These are phyloP conservation scores for Rhododendron griersonianum DNA, from an alignment of 148 eudicot species.

Conservation along the genomic window DNA sequence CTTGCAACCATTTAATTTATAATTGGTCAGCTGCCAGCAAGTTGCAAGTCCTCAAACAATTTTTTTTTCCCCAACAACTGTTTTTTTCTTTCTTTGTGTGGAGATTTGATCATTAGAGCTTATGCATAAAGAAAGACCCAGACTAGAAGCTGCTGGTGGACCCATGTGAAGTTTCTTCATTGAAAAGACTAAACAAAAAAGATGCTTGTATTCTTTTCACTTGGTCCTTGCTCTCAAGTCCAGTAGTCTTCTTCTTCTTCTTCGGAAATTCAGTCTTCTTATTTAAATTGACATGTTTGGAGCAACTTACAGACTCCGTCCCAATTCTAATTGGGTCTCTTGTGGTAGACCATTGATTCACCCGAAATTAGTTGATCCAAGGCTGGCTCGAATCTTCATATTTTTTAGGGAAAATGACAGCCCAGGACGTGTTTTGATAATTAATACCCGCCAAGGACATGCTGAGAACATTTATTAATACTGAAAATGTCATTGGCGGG, in stretches of 20 bases:
- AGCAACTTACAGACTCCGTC: too few species aligned
- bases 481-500: too few species aligned
- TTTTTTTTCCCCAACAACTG: not conserved
- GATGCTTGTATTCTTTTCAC: not conserved
- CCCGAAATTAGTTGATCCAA: too few species aligned
- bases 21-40: slow-evolving; percentile 2
- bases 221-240: not conserved
- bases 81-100: not conserved
- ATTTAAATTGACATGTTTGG: not conserved
- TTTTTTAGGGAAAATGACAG: too few species aligned
- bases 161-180: not conserved
- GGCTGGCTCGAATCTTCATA: too few species aligned
- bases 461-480: too few species aligned
- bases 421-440: too few species aligned
- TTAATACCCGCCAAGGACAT: too few species aligned
- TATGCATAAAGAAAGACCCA: not conserved
- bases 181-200: not conserved
- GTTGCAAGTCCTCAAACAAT: not conserved
- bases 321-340: too few species aligned
- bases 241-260: not conserved
- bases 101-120: not conserved
- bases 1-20: not conserved
- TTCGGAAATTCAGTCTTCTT: not conserved
- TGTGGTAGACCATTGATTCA: too few species aligned
- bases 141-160: not conserved